Evolutionary conservation across 306 rosid species (phyloP).

Genomic region (Sindora glabra): DNA sequence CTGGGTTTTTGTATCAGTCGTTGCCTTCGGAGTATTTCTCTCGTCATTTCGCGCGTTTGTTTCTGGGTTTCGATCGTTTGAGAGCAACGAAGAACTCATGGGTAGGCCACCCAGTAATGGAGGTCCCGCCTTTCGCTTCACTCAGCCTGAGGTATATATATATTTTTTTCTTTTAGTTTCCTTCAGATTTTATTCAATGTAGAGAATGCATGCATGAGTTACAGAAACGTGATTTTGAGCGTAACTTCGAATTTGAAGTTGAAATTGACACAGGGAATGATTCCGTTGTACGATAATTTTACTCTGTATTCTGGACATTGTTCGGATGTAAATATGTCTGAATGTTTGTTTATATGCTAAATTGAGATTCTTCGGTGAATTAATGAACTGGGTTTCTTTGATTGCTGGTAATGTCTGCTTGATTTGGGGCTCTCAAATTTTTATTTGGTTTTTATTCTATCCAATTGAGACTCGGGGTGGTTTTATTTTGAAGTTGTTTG

Average conservation of each 20-base stretch:
- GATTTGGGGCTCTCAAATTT: neutral
- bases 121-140: constrained; percentile 95
- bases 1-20: neutral
- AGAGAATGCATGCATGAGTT: neutral
- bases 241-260: neutral
- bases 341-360: neutral
- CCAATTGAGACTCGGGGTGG: neutral
- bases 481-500: too few relatives aligned
- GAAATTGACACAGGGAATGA: neutral
- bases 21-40: neutral
- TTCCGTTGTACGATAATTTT: neutral
- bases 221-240: neutral
- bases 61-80: neutral
- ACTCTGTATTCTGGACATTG: neutral
- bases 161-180: neutral
- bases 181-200: neutral
- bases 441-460: neutral
- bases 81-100: constrained; percentile 27
- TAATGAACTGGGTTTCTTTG: neutral
- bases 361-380: neutral
- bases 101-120: constrained; percentile 98
- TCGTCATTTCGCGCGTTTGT: neutral
- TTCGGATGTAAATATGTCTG: neutral
- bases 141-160: constrained; percentile 70
- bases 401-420: neutral